Percentiles rank a stretch among this genome's conserved stretches.
Evolutionary conservation across 176 grass and related monocot genomes (phyloP).

Genomic region (Ensete glaucum): DNA sequence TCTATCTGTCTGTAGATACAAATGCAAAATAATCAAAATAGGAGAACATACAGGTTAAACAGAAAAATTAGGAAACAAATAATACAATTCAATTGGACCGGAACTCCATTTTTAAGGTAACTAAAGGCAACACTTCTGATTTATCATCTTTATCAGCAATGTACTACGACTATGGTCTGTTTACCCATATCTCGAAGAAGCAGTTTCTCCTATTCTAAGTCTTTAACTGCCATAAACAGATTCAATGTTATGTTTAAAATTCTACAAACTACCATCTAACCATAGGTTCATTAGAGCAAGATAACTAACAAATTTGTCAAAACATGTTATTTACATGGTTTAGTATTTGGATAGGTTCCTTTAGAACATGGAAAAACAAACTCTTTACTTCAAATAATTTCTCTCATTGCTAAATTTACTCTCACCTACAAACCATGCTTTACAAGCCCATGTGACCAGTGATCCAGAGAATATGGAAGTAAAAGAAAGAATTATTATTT

Average conservation of each 20-base stretch:
- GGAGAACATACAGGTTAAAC: not conserved
- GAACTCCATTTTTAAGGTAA: not conserved
- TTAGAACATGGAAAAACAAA: no score
- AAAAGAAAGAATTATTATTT: not conserved
- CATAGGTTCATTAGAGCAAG: no score
- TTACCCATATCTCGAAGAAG: no score
- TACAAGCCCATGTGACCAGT: not conserved
- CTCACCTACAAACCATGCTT: not conserved
- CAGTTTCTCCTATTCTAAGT: no score
- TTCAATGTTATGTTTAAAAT: no score
- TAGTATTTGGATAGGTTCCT: no score
- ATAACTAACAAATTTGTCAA: no score
- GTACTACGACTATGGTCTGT: no score
- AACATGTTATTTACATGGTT: no score
- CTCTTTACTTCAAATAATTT: not conserved
- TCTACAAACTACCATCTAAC: no score
- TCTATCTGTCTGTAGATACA: not conserved
- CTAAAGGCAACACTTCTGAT: not conserved
- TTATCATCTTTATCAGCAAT: not conserved
- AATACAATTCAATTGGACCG: not conserved
- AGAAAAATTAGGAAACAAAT: not conserved
- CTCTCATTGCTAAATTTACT: not conserved
- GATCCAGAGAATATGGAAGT: not conserved
- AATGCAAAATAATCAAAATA: not conserved
- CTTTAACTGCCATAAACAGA: no score